phyloP scores from a whole-genome alignment of 2,329 filamentous ascomycete genomes.

The Plectosphaerella cucumerina region DNA sequence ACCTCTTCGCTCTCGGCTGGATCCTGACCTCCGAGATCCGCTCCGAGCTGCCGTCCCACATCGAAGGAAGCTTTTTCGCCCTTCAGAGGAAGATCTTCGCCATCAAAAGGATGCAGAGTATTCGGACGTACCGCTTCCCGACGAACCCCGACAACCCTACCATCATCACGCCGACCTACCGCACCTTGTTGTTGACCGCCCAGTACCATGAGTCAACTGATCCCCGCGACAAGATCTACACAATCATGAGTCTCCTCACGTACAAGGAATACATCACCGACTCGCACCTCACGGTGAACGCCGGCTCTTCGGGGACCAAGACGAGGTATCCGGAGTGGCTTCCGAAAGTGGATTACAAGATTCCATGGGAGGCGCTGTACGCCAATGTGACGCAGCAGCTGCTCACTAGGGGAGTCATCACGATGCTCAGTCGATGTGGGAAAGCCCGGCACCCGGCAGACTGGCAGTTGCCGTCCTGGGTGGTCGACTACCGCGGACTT shows the following conservation, averaged over 20 bases:
- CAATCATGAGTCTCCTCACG: not conserved
- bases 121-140: not conserved
- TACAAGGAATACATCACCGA: not conserved
- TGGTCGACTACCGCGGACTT: not conserved
- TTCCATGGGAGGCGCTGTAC: not conserved
- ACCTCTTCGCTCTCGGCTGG: not conserved
- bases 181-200: not conserved
- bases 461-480: not conserved
- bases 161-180: not conserved
- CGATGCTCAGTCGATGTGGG: not conserved
- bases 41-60: not conserved
- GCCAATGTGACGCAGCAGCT: not conserved
- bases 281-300: no score
- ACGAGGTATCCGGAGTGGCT: not conserved
- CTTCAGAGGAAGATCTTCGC: not conserved
- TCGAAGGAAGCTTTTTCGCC: not conserved
- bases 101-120: not conserved
- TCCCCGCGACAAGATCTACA: not conserved
- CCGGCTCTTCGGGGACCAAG: no score
- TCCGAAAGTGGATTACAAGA: not conserved
- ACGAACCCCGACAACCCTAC: not conserved
- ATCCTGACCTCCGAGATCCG: not conserved
- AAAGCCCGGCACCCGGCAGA: not conserved
- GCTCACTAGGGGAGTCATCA: not conserved
- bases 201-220: not conserved